A percentile compares a stretch with the other conserved stretches of the same genome.
Evolutionary conservation across 768 basidiomycete genomes (phyloP).

Genomic region (Boletus fagicola): DNA sequence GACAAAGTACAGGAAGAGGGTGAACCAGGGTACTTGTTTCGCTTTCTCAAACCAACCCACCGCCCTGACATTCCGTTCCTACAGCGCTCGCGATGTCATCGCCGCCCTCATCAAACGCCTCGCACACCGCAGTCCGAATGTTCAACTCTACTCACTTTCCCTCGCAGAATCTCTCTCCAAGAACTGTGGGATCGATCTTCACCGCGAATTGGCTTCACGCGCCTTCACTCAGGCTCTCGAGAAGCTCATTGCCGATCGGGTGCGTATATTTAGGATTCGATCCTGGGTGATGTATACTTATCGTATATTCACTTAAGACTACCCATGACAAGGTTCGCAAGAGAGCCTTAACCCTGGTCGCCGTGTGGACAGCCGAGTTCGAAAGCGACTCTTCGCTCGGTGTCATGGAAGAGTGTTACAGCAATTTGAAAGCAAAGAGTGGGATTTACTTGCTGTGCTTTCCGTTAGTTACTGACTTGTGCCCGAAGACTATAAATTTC

Average conservation of each 20-base stretch:
- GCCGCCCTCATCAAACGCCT: constrained; percentile 86
- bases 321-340: constrained; percentile 90
- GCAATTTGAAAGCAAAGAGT: constrained; percentile 82
- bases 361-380: constrained; percentile 83
- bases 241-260: constrained; percentile 84
- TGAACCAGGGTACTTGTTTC: constrained; percentile 62
- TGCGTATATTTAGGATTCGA: constrained; percentile 35
- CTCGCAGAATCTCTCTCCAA: constrained; percentile 87
- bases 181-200: constrained; percentile 80
- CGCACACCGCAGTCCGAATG: constrained; percentile 92
- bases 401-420: constrained; percentile 89
- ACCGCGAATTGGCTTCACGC: constrained; percentile 84
- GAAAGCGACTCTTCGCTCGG: constrained; percentile 76
- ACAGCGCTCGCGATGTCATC: constrained; percentile 82
- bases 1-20: constrained; percentile 95
- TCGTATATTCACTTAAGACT: constrained; percentile 48
- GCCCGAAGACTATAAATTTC: constrained; percentile 67
- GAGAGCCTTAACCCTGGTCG: constrained; percentile 68
- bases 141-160: constrained; percentile 90
- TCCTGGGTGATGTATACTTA: constrained; percentile 11
- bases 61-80: constrained; percentile 16
- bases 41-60: neutral
- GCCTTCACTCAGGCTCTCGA: constrained; percentile 91
- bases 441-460: constrained; percentile 12
- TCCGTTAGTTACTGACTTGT: constrained; percentile 12